A percentile compares a stretch with the other conserved stretches of the same genome.
Conservation (phyloP, 2,329 filamentous ascomycete species). For the Xylogone sp. region DNA sequence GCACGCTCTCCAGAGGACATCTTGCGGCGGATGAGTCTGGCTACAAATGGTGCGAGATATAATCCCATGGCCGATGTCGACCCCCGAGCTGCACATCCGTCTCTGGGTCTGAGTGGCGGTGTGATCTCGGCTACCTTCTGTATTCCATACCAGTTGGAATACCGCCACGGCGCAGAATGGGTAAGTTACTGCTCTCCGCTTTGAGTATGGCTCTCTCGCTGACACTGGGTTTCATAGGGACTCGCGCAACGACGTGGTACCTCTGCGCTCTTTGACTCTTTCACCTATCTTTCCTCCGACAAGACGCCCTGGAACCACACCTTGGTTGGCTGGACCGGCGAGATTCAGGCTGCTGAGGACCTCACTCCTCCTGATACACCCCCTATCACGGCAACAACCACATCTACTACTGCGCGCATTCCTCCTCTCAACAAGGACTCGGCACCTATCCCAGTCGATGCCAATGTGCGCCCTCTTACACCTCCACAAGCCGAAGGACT, state of each 20-base stretch:
- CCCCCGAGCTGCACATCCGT: constrained; percentile 49
- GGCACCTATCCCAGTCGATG: constrained; percentile 73
- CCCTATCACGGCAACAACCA: constrained; percentile 29
- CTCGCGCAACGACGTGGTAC: constrained; percentile 77
- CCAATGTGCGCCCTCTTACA: constrained; percentile 48
- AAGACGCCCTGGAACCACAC: constrained; percentile 86
- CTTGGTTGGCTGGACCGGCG: constrained; percentile 91
- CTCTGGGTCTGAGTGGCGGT: constrained; percentile 57
- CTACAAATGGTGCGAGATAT: constrained; percentile 25
- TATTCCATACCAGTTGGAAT: constrained; percentile 56
- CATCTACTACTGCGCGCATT: constrained; percentile 39
- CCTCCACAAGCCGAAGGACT: constrained; percentile 64
- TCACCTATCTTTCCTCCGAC: constrained; percentile 79
- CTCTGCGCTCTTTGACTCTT: constrained; percentile 88
- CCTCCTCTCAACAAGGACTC: constrained; percentile 69
- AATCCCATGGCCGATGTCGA: constrained; percentile 51
- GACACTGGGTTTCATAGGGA: constrained; percentile 46
- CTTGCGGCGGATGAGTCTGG: constrained; percentile 39
- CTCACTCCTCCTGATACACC: constrained; percentile 45
- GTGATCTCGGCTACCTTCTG: constrained; percentile 65
- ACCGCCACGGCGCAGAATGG: constrained; percentile 57
- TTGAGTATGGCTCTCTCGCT: constrained; percentile 6
- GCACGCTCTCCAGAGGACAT: constrained; percentile 36
- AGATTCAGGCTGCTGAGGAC: constrained; percentile 58
- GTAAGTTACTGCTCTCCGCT: constrained; percentile 37